Percentiles rank a stretch among this genome's conserved stretches.
These are phyloP conservation scores for Tulasnella calospora DNA, from an alignment of 768 basidiomycete species.

Conservation along the genomic window DNA sequence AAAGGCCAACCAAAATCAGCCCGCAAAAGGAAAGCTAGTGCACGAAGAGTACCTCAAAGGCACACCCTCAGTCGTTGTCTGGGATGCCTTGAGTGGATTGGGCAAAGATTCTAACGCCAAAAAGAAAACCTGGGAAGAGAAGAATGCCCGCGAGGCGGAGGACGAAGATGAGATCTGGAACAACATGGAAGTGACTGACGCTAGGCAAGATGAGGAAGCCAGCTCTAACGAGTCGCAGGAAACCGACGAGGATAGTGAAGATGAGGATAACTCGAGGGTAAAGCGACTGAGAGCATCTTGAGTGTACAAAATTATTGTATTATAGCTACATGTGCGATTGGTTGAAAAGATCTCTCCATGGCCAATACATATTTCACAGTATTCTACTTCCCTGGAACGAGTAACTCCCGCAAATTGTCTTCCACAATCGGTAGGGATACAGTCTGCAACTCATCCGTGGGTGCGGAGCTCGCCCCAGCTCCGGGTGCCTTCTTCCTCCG, in stretches of 20 bases:
- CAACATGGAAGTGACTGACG: slow-evolving; percentile 46
- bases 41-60: slow-evolving; percentile 61
- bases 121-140: slow-evolving; percentile 21
- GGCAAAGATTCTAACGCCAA: slow-evolving; percentile 5
- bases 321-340: background rate
- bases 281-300: background rate
- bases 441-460: background rate
- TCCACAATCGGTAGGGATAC: slow-evolving; percentile 21
- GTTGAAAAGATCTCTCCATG: background rate
- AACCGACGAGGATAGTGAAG: background rate
- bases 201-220: background rate
- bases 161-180: slow-evolving; percentile 65
- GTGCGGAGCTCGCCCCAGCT: background rate
- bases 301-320: background rate
- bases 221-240: background rate
- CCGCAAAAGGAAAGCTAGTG: slow-evolving; percentile 52
- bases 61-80: slow-evolving; percentile 57
- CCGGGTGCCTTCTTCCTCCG: slow-evolving; percentile 2
- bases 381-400: slow-evolving; percentile 17
- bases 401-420: slow-evolving; percentile 25
- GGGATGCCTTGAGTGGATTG: slow-evolving; percentile 40
- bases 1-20: slow-evolving; percentile 50
- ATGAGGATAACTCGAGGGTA: background rate
- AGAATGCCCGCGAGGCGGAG: slow-evolving; percentile 32
- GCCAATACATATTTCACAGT: background rate